Conservation (phyloP, 345 rosid genomes). For the Toxicodendron radicans region DNA sequence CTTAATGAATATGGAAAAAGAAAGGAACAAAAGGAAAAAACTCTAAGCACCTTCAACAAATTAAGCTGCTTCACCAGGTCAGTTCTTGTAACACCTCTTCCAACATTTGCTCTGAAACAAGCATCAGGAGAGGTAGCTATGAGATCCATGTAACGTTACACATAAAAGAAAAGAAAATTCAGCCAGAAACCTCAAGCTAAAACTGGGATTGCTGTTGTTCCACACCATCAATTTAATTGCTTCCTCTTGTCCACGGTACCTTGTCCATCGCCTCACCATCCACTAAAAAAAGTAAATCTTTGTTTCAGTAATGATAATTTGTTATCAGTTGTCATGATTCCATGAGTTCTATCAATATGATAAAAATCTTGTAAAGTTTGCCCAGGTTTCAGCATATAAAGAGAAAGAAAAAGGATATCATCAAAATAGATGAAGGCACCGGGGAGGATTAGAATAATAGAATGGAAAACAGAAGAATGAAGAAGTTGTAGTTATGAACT, state of each 20-base stretch:
- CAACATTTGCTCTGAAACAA: slow-evolving; percentile 64
- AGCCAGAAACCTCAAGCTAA: slow-evolving; percentile 74
- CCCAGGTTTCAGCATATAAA: background rate
- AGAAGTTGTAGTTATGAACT: slow-evolving; percentile 33
- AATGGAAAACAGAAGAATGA: background rate
- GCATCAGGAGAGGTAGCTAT: slow-evolving; percentile 14
- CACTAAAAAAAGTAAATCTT: slow-evolving; percentile 49
- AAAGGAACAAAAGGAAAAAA: background rate
- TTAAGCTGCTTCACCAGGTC: slow-evolving; percentile 72
- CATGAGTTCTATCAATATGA: background rate
- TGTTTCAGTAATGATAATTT: slow-evolving; percentile 11
- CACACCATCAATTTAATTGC: slow-evolving; percentile 80
- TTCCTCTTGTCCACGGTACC: slow-evolving; percentile 74
- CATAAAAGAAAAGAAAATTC: slow-evolving; percentile 12
- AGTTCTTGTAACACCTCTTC: slow-evolving; percentile 61
- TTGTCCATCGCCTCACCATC: slow-evolving; percentile 99
- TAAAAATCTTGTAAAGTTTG: background rate
- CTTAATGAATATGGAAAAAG: background rate
- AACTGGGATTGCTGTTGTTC: slow-evolving; percentile 86
- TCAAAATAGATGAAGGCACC: background rate
- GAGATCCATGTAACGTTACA: slow-evolving; percentile 8
- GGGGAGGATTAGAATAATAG: background rate
- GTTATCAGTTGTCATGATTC: background rate
- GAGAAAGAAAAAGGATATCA: background rate
- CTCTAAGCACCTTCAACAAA: slow-evolving; percentile 55